Percentiles rank a stretch among this genome's conserved stretches.
Conservation (phyloP, 208 protist species). For the Trypanosoma vivax region DNA sequence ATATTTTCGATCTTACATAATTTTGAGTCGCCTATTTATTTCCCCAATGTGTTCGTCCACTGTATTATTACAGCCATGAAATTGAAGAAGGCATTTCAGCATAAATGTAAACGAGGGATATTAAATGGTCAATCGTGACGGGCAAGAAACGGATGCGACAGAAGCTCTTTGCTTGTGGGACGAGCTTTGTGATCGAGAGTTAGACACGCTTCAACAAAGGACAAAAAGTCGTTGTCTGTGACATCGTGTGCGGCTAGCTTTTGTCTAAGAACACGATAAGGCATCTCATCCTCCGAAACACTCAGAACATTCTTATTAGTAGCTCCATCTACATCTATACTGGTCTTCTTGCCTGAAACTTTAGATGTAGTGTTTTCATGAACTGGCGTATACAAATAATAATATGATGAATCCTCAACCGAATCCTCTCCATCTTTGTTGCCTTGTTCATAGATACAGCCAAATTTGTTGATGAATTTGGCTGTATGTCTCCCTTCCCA, state of each 20-base stretch:
- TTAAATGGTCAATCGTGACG: constrained; percentile 3
- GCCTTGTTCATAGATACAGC: constrained; percentile 79
- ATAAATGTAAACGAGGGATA: background rate
- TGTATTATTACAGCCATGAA: background rate
- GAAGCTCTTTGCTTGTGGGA: constrained; percentile 63
- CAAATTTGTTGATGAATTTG: constrained; percentile 88
- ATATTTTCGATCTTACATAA: too few relatives aligned
- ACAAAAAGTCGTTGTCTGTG: constrained; percentile 72
- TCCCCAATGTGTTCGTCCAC: too few relatives aligned
- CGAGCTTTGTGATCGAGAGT: constrained; percentile 80
- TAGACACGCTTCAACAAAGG: constrained; percentile 85
- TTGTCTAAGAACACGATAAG: constrained; percentile 61
- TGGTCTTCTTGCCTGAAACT: constrained; percentile 16
- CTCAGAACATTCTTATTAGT: background rate
- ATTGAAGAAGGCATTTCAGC: background rate
- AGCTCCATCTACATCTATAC: constrained; percentile 10
- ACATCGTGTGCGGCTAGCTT: constrained; percentile 68
- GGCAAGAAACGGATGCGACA: constrained; percentile 83
- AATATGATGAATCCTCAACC: constrained; percentile 26
- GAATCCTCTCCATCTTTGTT: constrained; percentile 29
- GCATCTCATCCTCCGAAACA: constrained; percentile 9
- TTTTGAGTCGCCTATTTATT: too few relatives aligned
- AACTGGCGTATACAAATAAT: constrained; percentile 79
- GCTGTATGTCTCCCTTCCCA: constrained; percentile 82
- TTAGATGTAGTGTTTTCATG: constrained; percentile 10